phyloP scores from a whole-genome alignment of 2,329 filamentous ascomycete genomes.

The Pseudogymnoascus sp. region DNA sequence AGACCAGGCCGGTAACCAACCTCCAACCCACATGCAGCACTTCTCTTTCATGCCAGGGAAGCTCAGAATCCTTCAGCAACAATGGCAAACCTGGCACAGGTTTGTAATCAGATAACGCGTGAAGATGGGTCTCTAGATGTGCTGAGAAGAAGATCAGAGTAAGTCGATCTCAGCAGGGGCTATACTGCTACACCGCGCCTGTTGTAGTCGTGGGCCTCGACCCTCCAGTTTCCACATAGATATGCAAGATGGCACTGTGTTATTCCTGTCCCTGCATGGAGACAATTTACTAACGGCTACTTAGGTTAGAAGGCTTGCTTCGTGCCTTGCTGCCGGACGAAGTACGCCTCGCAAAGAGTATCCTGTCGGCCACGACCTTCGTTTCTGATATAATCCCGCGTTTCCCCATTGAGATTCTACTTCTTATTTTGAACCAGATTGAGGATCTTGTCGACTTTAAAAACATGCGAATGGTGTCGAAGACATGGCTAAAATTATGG shows the following conservation, averaged over 20 bases:
- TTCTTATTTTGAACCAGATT: slow-evolving; percentile 17
- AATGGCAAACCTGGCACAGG: slow-evolving; percentile 11
- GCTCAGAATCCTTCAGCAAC: slow-evolving; percentile 14
- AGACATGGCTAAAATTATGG: slow-evolving; percentile 8
- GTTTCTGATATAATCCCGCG: slow-evolving; percentile 15
- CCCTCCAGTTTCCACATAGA: background rate
- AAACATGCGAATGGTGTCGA: slow-evolving; percentile 6
- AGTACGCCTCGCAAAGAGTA: slow-evolving; percentile 11
- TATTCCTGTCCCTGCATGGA: background rate
- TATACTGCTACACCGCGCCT: background rate
- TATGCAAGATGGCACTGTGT: background rate
- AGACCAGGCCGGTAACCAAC: background rate
- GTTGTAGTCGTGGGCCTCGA: background rate
- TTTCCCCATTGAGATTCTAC: slow-evolving; percentile 21
- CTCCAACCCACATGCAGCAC: slow-evolving; percentile 10
- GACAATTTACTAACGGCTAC: slow-evolving; percentile 9
- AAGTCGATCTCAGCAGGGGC: slow-evolving; percentile 12
- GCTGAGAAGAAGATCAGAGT: slow-evolving; percentile 17
- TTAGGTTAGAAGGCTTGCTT: slow-evolving; percentile 19
- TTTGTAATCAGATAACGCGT: slow-evolving; percentile 14
- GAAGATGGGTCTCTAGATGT: slow-evolving; percentile 16
- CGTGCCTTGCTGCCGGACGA: slow-evolving; percentile 15
- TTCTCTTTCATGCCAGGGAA: slow-evolving; percentile 13
- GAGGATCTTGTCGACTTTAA: slow-evolving; percentile 11
- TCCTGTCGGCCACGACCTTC: slow-evolving; percentile 8